phyloP scores from a whole-genome alignment of 2,329 filamentous ascomycete genomes.

The Colletotrichum tamarilloi region DNA sequence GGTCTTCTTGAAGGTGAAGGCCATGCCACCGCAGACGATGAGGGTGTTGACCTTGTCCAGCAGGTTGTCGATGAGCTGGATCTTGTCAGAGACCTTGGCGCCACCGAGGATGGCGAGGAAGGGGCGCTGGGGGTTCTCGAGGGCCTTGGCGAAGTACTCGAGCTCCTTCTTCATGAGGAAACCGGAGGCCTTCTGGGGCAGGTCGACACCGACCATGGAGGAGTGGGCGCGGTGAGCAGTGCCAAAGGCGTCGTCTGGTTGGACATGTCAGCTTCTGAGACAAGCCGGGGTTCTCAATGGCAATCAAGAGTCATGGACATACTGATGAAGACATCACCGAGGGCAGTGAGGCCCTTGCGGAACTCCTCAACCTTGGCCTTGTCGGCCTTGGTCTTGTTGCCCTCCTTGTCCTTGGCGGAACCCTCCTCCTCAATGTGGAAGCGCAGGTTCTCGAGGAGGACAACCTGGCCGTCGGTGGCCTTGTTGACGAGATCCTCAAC shows the following conservation, averaged over 20 bases:
- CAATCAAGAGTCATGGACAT: constrained; percentile 50
- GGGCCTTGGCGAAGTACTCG: constrained; percentile 97
- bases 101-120: constrained; percentile 99
- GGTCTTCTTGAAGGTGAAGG: constrained; percentile 99
- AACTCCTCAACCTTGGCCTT: constrained; percentile 93
- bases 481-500: constrained; percentile 91
- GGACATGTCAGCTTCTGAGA: not conserved
- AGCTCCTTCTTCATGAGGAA: constrained; percentile 99
- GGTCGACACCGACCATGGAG: constrained; percentile 97
- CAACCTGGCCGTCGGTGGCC: constrained; percentile 82
- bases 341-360: constrained; percentile 91
- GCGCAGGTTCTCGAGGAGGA: constrained; percentile 96
- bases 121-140: constrained; percentile 91
- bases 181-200: constrained; percentile 95
- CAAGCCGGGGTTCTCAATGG: not conserved
- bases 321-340: constrained; percentile 98
- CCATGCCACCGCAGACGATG: constrained; percentile 97
- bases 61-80: constrained; percentile 98
- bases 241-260: constrained; percentile 92
- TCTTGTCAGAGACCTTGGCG: constrained; percentile 99
- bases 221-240: constrained; percentile 98
- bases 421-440: constrained; percentile 99
- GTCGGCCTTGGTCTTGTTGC: constrained; percentile 98
- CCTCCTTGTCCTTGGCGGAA: constrained; percentile 90
- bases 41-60: constrained; percentile 98